These are phyloP conservation scores for Colletotrichum salicis DNA, from an alignment of 2,329 filamentous ascomycete species.

Conservation along the genomic window DNA sequence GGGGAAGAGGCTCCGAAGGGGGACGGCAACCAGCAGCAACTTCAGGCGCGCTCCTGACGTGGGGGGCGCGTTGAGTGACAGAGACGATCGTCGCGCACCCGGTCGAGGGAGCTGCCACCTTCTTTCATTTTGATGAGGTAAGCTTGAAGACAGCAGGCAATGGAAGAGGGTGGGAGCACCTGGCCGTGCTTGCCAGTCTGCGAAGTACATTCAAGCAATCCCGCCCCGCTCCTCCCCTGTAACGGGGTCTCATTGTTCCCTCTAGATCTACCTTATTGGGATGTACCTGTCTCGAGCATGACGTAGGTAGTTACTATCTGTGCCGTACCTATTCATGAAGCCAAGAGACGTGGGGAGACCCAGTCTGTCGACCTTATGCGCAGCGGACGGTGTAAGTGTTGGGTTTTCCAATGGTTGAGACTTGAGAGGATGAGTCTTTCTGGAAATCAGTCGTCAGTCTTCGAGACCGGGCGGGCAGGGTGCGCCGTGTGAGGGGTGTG, in stretches of 20 bases:
- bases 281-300: constrained; percentile 22
- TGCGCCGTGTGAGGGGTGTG: not conserved
- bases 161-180: too few relatives aligned
- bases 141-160: not conserved
- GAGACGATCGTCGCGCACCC: not conserved
- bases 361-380: constrained; percentile 14
- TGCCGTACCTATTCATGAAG: constrained; percentile 3
- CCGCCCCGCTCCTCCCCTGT: constrained; percentile 17
- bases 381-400: constrained; percentile 30
- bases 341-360: constrained; percentile 9
- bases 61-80: constrained; percentile 15
- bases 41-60: constrained; percentile 13
- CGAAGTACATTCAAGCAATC: constrained; percentile 26
- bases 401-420: constrained; percentile 28
- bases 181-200: not conserved
- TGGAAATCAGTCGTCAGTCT: not conserved
- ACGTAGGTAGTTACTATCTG: not conserved
- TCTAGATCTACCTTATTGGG: constrained; percentile 5
- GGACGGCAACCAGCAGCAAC: not conserved
- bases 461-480: not conserved
- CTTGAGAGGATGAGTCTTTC: not conserved
- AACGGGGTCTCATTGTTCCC: not conserved
- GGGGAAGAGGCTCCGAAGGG: constrained; percentile 24
- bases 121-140: not conserved
- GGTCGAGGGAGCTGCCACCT: not conserved